Conservation (phyloP, 208 protist species). For the Crithidia acanthocephali region DNA sequence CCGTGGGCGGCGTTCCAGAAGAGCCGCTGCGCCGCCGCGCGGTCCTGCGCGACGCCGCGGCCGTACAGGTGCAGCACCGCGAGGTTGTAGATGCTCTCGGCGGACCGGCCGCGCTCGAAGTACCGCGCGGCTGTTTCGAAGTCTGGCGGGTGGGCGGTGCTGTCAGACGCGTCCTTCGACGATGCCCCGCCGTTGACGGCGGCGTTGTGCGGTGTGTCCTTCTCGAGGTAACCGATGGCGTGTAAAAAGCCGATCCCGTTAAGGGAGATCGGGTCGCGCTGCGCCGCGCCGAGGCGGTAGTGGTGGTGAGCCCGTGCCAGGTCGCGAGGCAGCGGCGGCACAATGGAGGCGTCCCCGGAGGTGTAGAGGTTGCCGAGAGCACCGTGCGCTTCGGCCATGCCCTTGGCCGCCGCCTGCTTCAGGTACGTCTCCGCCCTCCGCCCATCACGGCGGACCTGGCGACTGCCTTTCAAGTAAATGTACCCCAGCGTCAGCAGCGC, state of each 20-base stretch:
- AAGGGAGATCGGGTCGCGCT: slow-evolving; percentile 50
- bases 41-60: slow-evolving; percentile 46
- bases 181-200: background rate
- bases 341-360: slow-evolving; percentile 42
- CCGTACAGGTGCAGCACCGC: slow-evolving; percentile 76
- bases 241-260: slow-evolving; percentile 90
- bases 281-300: slow-evolving; percentile 59
- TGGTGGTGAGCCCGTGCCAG: slow-evolving; percentile 53
- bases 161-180: background rate
- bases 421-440: slow-evolving; percentile 50
- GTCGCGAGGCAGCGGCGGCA: slow-evolving; percentile 53
- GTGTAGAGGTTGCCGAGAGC: slow-evolving; percentile 79
- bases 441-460: slow-evolving; percentile 54
- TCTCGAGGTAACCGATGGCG: slow-evolving; percentile 65
- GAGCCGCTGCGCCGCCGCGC: slow-evolving; percentile 40
- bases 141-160: slow-evolving; percentile 37
- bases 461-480: slow-evolving; percentile 52
- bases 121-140: slow-evolving; percentile 56
- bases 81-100: slow-evolving; percentile 83
- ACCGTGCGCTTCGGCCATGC: slow-evolving; percentile 44
- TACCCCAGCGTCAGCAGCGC: slow-evolving; percentile 68
- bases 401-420: slow-evolving; percentile 38
- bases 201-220: slow-evolving; percentile 9
- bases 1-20: slow-evolving; percentile 43
- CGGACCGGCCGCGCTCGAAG: slow-evolving; percentile 36